Evolutionary conservation across 2,329 filamentous ascomycete species (phyloP).

Genomic region (Arthrinium phaeospermum): DNA sequence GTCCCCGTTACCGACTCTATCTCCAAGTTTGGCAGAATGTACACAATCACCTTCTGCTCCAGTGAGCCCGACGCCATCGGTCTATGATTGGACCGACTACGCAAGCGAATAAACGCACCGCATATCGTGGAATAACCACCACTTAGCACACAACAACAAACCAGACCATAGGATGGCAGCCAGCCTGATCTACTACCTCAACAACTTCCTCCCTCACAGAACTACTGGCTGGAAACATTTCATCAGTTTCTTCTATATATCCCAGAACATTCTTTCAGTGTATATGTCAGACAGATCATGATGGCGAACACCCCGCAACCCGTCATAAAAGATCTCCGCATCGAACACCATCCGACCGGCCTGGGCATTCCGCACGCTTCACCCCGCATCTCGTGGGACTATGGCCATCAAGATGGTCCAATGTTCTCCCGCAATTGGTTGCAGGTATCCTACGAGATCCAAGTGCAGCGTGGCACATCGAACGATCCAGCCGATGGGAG

Average conservation of each 20-base stretch:
- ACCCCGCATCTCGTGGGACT: conserved; percentile 54
- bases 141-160: background rate
- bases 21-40: background rate
- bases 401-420: conserved; percentile 26
- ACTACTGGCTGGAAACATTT: background rate
- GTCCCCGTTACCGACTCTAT: background rate
- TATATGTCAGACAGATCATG: background rate
- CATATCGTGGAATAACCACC: background rate
- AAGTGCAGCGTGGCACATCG: conserved; percentile 42
- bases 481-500: conserved; percentile 32
- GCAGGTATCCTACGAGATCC: conserved; percentile 50
- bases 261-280: background rate
- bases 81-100: background rate
- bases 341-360: conserved; percentile 40
- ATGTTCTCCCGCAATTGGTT: conserved; percentile 44
- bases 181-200: background rate
- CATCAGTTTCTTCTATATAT: background rate
- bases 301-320: background rate
- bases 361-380: conserved; percentile 50
- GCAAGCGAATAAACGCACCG: background rate
- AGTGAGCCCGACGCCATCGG: background rate
- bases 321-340: background rate
- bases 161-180: background rate
- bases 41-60: background rate
- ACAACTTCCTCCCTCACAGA: background rate